Evolutionary conservation across 768 basidiomycete genomes (phyloP).

Genomic region (Lactarius tabidus): DNA sequence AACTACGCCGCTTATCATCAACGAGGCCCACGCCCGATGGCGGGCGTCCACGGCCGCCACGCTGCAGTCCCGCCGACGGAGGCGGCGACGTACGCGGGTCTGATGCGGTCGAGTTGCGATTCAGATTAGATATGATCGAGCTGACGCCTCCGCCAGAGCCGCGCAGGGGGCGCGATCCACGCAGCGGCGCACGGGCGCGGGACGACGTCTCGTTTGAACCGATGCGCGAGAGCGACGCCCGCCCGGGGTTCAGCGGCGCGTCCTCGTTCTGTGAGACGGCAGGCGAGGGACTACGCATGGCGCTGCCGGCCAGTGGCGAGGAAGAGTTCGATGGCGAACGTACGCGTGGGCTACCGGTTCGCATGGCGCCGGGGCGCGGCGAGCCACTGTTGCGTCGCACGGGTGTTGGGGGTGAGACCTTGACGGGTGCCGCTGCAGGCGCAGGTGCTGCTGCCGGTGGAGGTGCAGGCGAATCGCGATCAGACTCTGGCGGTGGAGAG

Average conservation of each 20-base stretch:
- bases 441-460: constrained; percentile 25
- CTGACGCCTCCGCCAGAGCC: constrained; percentile 17
- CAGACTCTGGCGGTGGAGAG: constrained; percentile 30
- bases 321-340: constrained; percentile 22
- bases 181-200: constrained; percentile 16
- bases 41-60: constrained; percentile 24
- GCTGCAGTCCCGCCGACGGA: constrained; percentile 15
- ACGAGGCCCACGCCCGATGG: constrained; percentile 20
- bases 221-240: constrained; percentile 20
- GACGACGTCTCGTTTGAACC: constrained; percentile 12
- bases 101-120: constrained; percentile 19
- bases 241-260: constrained; percentile 12
- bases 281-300: constrained; percentile 18
- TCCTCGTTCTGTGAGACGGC: constrained; percentile 16
- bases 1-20: constrained; percentile 17
- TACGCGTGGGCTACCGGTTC: constrained; percentile 33
- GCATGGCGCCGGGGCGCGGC: constrained; percentile 34
- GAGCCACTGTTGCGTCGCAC: constrained; percentile 47
- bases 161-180: constrained; percentile 24
- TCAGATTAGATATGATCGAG: constrained; percentile 16
- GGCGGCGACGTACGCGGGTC: constrained; percentile 19
- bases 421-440: constrained; percentile 34
- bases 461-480: constrained; percentile 5
- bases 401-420: constrained; percentile 46
- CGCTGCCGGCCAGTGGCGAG: constrained; percentile 7